Evolutionary conservation across 371 early-diverging fungal genomes (phyloP), one percentile per base, ranked within the genome.

Genomic region (Saksenaea vasiformis): DNA sequence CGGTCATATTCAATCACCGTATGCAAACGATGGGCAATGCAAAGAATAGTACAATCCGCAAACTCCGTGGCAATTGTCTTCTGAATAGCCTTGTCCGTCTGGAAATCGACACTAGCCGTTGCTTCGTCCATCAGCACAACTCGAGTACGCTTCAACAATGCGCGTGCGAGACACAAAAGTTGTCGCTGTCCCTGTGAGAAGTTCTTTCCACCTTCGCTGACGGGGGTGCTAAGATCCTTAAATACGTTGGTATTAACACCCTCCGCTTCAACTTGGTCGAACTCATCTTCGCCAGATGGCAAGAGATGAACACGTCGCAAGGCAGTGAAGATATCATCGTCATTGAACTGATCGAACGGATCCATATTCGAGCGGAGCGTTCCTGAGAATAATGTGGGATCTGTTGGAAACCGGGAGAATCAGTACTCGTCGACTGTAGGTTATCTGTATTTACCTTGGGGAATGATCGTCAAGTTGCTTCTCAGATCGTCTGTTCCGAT

Each of bases 101-200:
- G 71, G 35, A 85, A 76, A 61, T 95, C 96, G 5, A 95, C 81
- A 59, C 79, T 79, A 17, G 96, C 90, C 0, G 95, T 95, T 0
- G 95, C 93, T 76, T 95, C 94, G 61, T 85, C 83, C 83, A 83
- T 83, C 28, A 80, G 34, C 3, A 83, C 77, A 54, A 80, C 62
- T 8, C 65, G 61, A 11, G 64, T 72, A 31, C 78, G 70, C 26
- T 77, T 73, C 31, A 95, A 66, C 56, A 94, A 71, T 11, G 94
- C 92, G 62, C 95, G 83, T 7, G 91, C 91, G 39, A 95, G 81
- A 64, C 91, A 89, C 24, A 96, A 68, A 41, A 95, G 75, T 70
- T 95, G 95, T n/a, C 90, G 79, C 68, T 95, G 91, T 10, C 96
- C 96, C 60, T 93, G 89, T 13, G 88, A 88, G 58, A 93, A 88